Conservation (phyloP, 371 early-diverging fungal genomes). For the Lichtheimia ornata region DNA sequence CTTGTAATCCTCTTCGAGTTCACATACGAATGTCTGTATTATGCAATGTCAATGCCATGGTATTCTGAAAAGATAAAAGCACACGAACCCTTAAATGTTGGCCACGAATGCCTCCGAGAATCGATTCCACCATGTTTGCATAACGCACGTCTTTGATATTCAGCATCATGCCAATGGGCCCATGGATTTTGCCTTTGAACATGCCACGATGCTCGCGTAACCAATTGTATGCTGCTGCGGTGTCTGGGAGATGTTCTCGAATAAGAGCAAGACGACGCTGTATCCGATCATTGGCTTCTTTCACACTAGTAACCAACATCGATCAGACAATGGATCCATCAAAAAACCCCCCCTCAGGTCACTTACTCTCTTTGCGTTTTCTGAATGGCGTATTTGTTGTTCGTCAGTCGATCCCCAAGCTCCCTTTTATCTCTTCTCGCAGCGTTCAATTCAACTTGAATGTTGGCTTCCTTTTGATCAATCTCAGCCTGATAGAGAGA, state of each 20-base stretch:
- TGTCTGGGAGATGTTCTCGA: conserved; percentile 42
- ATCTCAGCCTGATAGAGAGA: no score
- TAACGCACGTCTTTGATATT: conserved; percentile 65
- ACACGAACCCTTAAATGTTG: conserved; percentile 43
- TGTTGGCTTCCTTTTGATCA: no score
- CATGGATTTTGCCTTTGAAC: conserved; percentile 75
- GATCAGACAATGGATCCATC: no score
- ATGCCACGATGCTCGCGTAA: conserved; percentile 57
- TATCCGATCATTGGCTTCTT: conserved; percentile 50
- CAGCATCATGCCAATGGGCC: conserved; percentile 70
- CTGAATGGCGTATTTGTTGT: no score
- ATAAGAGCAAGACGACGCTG: conserved; percentile 44
- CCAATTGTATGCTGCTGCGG: conserved; percentile 65
- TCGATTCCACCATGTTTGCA: conserved; percentile 67
- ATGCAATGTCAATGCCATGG: neutral
- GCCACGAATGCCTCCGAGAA: conserved; percentile 36
- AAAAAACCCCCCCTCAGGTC: no score
- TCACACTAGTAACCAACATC: conserved; percentile 8
- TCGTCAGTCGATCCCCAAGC: no score
- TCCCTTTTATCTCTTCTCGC: no score
- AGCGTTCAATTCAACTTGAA: no score
- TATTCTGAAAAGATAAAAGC: neutral
- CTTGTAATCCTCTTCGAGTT: conserved; percentile 77
- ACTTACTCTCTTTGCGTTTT: no score
- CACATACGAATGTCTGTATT: conserved; percentile 76